phyloP scores from a whole-genome alignment of 805 yeast genomes.

The Barnettozyma wickerhamii region DNA sequence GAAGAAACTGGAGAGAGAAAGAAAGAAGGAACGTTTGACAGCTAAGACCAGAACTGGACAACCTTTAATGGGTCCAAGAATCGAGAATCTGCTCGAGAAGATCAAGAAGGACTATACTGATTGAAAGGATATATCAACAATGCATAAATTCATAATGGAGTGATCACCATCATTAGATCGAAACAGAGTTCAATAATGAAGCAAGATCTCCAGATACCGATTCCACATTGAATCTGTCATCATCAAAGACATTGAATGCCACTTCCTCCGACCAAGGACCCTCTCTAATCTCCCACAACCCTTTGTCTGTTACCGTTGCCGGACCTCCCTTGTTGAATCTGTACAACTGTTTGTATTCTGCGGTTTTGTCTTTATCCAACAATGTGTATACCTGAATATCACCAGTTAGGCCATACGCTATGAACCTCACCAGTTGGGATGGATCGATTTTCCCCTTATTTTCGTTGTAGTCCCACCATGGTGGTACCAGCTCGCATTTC shows the following conservation, averaged over 20 bases:
- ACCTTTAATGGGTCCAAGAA: conserved; percentile 88
- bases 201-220: conserved; percentile 7
- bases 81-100: conserved; percentile 71
- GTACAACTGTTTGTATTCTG: conserved; percentile 2
- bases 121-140: not conserved
- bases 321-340: not conserved
- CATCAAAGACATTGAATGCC: conserved; percentile 16
- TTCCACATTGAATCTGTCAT: conserved; percentile 8
- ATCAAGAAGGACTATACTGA: conserved; percentile 45
- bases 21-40: conserved; percentile 40
- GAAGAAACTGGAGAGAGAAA: conserved; percentile 39
- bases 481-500: conserved; percentile 27
- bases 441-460: not conserved
- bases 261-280: conserved; percentile 14
- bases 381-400: conserved; percentile 29
- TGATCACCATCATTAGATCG: no score
- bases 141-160: no score
- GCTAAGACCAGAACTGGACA: conserved; percentile 73
- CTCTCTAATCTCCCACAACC: conserved; percentile 18
- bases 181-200: conserved; percentile 12
- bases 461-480: conserved; percentile 25
- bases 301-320: conserved; percentile 16
- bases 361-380: conserved; percentile 9
- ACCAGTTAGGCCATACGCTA: conserved; percentile 34
- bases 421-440: conserved; percentile 19